phyloP scores from a whole-genome alignment of 805 yeast species.

The Saccharomycopsis javanensis region DNA sequence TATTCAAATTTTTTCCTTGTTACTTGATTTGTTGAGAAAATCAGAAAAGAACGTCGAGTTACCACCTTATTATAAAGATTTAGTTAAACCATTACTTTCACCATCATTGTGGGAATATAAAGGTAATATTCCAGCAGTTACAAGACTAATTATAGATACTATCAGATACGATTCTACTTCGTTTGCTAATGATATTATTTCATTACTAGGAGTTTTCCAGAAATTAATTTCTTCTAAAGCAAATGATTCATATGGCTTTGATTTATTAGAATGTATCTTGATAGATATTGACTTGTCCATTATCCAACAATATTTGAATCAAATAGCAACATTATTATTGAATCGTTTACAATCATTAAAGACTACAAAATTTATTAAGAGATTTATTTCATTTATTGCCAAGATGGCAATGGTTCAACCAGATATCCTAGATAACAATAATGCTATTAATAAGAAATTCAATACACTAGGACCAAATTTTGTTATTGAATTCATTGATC shows the following conservation, averaged over 20 bases:
- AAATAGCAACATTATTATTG: constrained; percentile 66
- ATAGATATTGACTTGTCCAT: constrained; percentile 40
- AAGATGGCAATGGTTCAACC: constrained; percentile 34
- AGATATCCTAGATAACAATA: constrained; percentile 2
- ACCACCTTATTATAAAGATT: constrained; percentile 54
- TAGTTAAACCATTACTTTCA: constrained; percentile 73
- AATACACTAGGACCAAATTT: constrained; percentile 37
- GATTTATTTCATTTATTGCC: constrained; percentile 56
- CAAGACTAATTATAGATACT: constrained; percentile 66
- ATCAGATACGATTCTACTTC: constrained; percentile 30
- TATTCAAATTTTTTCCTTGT: constrained; percentile 77
- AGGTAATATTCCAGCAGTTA: constrained; percentile 90
- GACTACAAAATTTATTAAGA: constrained; percentile 49
- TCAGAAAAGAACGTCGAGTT: constrained; percentile 30
- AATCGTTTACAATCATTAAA: constrained; percentile 72
- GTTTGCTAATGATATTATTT: constrained; percentile 43
- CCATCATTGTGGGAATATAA: constrained; percentile 90
- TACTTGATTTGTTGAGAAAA: constrained; percentile 53
- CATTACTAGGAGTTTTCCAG: constrained; percentile 94
- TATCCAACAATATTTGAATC: constrained; percentile 49
- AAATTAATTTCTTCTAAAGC: constrained; percentile 77
- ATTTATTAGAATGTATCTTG: constrained; percentile 63
- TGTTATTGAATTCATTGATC: constrained; percentile 55
- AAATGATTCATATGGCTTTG: constrained; percentile 78
- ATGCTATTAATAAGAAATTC: constrained; percentile 24